A percentile compares a stretch with the other conserved stretches of the same genome.
Evolutionary conservation across 441 rosid species (phyloP).

Genomic region (Isatis lusitanica): DNA sequence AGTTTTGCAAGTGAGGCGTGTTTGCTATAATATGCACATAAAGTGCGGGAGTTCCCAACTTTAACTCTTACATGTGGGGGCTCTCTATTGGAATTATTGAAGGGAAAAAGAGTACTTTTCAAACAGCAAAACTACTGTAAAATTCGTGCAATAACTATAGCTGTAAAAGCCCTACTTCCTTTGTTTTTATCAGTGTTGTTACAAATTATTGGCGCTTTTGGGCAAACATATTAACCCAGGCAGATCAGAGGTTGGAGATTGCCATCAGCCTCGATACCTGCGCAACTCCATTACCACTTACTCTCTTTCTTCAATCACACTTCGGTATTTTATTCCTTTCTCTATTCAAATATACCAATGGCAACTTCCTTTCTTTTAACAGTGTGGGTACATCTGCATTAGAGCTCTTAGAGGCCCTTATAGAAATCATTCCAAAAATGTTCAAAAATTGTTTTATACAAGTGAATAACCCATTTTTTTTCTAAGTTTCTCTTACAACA

Average conservation of each 20-base stretch:
- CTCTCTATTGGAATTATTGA: slow-evolving; percentile 26
- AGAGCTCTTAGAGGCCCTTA: background rate
- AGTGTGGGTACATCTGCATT: background rate
- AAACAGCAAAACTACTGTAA: slow-evolving; percentile 28
- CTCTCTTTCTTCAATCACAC: slow-evolving; percentile 5
- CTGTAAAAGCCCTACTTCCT: slow-evolving; percentile 24
- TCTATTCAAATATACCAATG: background rate
- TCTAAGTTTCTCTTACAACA: background rate
- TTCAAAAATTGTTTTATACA: background rate
- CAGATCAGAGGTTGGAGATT: slow-evolving; percentile 33
- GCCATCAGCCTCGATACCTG: slow-evolving; percentile 37
- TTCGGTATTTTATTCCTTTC: background rate
- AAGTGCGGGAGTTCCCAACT: slow-evolving; percentile 23
- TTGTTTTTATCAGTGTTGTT: slow-evolving; percentile 20
- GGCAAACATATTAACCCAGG: slow-evolving; percentile 22
- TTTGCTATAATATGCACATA: slow-evolving; percentile 4
- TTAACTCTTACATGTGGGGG: slow-evolving; percentile 36
- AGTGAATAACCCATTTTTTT: background rate
- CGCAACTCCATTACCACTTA: slow-evolving; percentile 23
- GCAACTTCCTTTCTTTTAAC: background rate
- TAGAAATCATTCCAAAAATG: background rate
- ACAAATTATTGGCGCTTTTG: slow-evolving; percentile 26
- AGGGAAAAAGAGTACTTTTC: slow-evolving; percentile 26
- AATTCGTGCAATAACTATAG: slow-evolving; percentile 30
- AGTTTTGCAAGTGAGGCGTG: background rate